Conservation (phyloP, 2,329 filamentous ascomycete genomes). For the Huntiella abstrusa region DNA sequence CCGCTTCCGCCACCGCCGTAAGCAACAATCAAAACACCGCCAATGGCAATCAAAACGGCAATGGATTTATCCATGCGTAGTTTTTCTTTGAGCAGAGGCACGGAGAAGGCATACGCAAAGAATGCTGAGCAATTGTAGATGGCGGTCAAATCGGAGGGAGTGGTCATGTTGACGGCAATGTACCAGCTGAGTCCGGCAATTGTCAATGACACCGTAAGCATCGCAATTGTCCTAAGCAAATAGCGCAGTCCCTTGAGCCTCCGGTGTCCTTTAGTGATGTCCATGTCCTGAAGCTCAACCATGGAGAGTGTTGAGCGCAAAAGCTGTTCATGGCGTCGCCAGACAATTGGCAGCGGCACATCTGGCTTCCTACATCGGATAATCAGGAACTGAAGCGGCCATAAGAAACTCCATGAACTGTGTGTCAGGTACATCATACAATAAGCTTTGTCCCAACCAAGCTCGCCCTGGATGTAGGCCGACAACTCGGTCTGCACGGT, state of each 20-base stretch:
- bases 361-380: conserved; percentile 62
- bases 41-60: conserved; percentile 70
- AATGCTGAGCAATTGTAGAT: conserved; percentile 99
- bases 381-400: conserved; percentile 66
- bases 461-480: conserved; percentile 77
- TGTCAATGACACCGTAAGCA: conserved; percentile 72
- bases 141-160: conserved; percentile 79
- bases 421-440: conserved; percentile 98
- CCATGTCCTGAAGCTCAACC: conserved; percentile 63
- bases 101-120: conserved; percentile 93
- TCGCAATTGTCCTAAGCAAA: conserved; percentile 58
- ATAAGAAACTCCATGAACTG: conserved; percentile 79
- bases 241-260: conserved; percentile 36
- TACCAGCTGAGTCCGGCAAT: conserved; percentile 91
- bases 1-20: conserved; percentile 50
- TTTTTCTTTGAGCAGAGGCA: conserved; percentile 73
- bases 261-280: conserved; percentile 30
- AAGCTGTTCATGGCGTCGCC: conserved; percentile 42
- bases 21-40: conserved; percentile 82
- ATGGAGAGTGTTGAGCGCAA: conserved; percentile 47
- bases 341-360: conserved; percentile 68
- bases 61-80: conserved; percentile 68
- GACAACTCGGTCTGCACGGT: conserved; percentile 91
- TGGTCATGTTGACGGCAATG: conserved; percentile 81
- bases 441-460: conserved; percentile 97